These are phyloP conservation scores for Conticribra guillardii DNA, from an alignment of 108 stramenopile genomes.

Conservation along the genomic window DNA sequence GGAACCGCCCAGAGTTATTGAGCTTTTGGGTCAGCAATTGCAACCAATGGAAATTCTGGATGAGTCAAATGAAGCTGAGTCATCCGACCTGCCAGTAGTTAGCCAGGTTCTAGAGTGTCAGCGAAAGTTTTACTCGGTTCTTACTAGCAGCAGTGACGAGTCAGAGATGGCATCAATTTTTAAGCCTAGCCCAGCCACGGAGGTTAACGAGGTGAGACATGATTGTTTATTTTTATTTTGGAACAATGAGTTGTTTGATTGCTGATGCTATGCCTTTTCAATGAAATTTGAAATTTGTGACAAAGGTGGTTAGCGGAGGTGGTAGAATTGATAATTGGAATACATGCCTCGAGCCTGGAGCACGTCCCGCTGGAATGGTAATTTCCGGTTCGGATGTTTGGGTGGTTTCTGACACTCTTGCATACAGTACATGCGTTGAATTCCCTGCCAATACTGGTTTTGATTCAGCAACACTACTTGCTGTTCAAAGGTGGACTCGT, in stretches of 20 bases:
- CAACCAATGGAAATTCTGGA: slow-evolving; percentile 68
- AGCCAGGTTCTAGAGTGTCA: slow-evolving; percentile 43
- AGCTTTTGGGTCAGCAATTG: slow-evolving; percentile 73
- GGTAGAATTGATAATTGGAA: slow-evolving; percentile 79
- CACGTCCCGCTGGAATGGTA: slow-evolving; percentile 71
- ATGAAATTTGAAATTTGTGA: too few species aligned
- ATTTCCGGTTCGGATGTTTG: slow-evolving; percentile 65
- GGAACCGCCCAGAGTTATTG: slow-evolving; percentile 57
- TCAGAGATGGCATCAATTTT: slow-evolving; percentile 29
- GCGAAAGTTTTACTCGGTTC: slow-evolving; percentile 61
- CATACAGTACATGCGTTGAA: slow-evolving; percentile 76
- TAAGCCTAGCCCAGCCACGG: slow-evolving; percentile 1
- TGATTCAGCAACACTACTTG: slow-evolving; percentile 68
- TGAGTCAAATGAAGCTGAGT: slow-evolving; percentile 40
- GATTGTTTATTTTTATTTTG: not conserved
- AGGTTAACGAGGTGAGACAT: slow-evolving; percentile 55
- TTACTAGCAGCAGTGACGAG: slow-evolving; percentile 52
- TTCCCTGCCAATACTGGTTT: slow-evolving; percentile 62
- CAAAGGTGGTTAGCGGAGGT: slow-evolving; percentile 51
- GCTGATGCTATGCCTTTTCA: too few species aligned
- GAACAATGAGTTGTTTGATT: too few species aligned
- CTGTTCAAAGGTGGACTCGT: slow-evolving; percentile 70
- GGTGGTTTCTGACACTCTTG: slow-evolving; percentile 59
- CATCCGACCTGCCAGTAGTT: slow-evolving; percentile 11
- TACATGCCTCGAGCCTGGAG: slow-evolving; percentile 67